Evolutionary conservation across 2,329 filamentous ascomycete species (phyloP).

Genomic region (Aspergillus sp.): DNA sequence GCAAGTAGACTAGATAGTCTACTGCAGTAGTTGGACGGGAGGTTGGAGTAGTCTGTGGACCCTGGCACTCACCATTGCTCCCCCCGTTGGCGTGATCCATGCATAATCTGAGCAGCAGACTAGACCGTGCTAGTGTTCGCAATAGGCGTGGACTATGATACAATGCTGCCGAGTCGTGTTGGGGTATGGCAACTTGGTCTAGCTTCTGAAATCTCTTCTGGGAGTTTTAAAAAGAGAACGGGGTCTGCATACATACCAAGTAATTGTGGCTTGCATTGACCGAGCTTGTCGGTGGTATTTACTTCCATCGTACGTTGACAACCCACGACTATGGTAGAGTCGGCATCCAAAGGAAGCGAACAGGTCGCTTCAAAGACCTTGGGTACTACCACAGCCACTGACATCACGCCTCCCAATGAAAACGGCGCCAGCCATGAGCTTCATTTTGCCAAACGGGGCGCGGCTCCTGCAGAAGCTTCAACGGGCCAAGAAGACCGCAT

Average conservation of each 20-base stretch:
- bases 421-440: conserved; percentile 5
- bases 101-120: background rate
- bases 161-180: background rate
- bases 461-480: conserved; percentile 12
- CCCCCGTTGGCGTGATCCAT: background rate
- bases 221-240: background rate
- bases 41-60: background rate
- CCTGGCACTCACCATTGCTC: background rate
- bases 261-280: background rate
- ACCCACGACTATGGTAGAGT: background rate
- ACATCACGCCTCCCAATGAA: background rate
- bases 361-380: background rate
- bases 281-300: background rate
- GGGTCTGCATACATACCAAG: background rate
- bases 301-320: background rate
- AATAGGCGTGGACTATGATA: background rate
- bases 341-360: background rate
- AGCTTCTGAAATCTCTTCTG: background rate
- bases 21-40: no score
- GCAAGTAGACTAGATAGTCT: no score
- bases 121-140: background rate
- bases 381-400: background rate
- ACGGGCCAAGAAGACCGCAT: conserved; percentile 17
- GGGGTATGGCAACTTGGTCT: background rate
- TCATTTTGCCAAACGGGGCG: conserved; percentile 22